phyloP scores from a whole-genome alignment of 164 flowering plant genomes.

The Malania oleifera region DNA sequence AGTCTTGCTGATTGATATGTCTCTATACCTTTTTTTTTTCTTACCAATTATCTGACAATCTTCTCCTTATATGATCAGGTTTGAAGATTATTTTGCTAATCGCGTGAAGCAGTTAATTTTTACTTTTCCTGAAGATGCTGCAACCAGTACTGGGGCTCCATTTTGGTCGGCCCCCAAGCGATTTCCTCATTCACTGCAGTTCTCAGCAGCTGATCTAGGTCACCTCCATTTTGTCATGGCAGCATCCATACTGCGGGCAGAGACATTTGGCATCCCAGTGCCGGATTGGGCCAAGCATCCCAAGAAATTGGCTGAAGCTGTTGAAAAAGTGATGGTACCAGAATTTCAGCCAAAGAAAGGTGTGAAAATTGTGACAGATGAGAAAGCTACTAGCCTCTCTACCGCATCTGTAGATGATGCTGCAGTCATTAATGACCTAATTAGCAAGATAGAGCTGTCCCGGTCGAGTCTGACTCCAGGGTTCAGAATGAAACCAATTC shows the following conservation, averaged over 20 bases:
- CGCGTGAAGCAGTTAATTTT: conserved; percentile 79
- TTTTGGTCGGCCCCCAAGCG: conserved; percentile 93
- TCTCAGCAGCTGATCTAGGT: conserved; percentile 47
- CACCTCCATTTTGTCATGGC: conserved; percentile 68
- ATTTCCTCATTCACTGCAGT: conserved; percentile 66
- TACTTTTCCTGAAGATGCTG: conserved; percentile 81
- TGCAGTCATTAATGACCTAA: conserved; percentile 53
- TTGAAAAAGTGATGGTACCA: conserved; percentile 59
- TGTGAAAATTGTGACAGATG: conserved; percentile 72
- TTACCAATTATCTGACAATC: neutral
- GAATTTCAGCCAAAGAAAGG: conserved; percentile 70
- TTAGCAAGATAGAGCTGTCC: conserved; percentile 44
- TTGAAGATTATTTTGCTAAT: conserved; percentile 72
- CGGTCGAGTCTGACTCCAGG: conserved; percentile 39
- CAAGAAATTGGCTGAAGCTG: conserved; percentile 47
- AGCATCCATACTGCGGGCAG: conserved; percentile 66
- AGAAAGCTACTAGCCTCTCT: conserved; percentile 60
- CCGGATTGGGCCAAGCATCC: conserved; percentile 68
- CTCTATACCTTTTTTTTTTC: neutral
- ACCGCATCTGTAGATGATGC: conserved; percentile 69
- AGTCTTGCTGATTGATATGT: neutral
- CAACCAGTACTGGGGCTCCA: conserved; percentile 69
- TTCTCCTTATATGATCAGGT: conserved; percentile 36
- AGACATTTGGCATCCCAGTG: conserved; percentile 65
- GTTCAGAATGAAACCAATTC: conserved; percentile 75